Evolutionary conservation across 768 basidiomycete genomes (phyloP).

Genomic region (Crepidotus variabilis): DNA sequence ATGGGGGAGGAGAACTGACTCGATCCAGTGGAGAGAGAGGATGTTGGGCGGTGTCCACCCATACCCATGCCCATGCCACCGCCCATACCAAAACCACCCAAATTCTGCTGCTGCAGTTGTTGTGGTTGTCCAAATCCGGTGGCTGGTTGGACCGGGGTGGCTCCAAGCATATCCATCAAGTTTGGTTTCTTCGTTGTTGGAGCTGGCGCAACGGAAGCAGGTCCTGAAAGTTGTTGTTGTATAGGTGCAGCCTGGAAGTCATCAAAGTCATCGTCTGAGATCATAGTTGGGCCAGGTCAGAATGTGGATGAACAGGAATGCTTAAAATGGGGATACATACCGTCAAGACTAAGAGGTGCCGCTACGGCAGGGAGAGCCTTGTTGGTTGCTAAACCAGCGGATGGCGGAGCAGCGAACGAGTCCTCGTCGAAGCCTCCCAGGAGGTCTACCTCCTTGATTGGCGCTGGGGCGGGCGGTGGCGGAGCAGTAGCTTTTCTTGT

Average conservation of each 20-base stretch:
- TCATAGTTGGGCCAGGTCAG: slow-evolving; percentile 7
- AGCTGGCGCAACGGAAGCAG: slow-evolving; percentile 23
- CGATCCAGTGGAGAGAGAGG: slow-evolving; percentile 30
- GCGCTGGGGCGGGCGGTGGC: slow-evolving; percentile 34
- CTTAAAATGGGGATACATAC: slow-evolving; percentile 21
- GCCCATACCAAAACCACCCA: slow-evolving; percentile 9
- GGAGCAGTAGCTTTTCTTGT: slow-evolving; percentile 34
- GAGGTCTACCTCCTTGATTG: slow-evolving; percentile 60
- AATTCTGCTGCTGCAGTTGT: slow-evolving; percentile 20
- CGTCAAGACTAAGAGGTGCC: slow-evolving; percentile 36
- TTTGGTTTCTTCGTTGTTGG: slow-evolving; percentile 25
- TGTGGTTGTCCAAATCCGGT: slow-evolving; percentile 28
- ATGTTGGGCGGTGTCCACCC: slow-evolving; percentile 30
- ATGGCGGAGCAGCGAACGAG: slow-evolving; percentile 28
- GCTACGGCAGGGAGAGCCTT: slow-evolving; percentile 55
- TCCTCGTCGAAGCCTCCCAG: slow-evolving; percentile 81
- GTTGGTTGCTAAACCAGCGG: slow-evolving; percentile 32
- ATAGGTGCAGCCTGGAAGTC: slow-evolving; percentile 80
- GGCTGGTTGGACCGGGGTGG: slow-evolving; percentile 27
- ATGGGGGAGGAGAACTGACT: slow-evolving; percentile 26
- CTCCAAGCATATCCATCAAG: slow-evolving; percentile 47
- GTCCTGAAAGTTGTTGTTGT: slow-evolving; percentile 37
- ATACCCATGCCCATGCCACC: slow-evolving; percentile 24
- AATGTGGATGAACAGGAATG: background rate
- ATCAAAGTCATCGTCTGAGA: slow-evolving; percentile 74